Percentiles rank a stretch among this genome's conserved stretches.
Evolutionary conservation across 768 basidiomycete species (phyloP).

Genomic region (Melanogaster broomeanus): DNA sequence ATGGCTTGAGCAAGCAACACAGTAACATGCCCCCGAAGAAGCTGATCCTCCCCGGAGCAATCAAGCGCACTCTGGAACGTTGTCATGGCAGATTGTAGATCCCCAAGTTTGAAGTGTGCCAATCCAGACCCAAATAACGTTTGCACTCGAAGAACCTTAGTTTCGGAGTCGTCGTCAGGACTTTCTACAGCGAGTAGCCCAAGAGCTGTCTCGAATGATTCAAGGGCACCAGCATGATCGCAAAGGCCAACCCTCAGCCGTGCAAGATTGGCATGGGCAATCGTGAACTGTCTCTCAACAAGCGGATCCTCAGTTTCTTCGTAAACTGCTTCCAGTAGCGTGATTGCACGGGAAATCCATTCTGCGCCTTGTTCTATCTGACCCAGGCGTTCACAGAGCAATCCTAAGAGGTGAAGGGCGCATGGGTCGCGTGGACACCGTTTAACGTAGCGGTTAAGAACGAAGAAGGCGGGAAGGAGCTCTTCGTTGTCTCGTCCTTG

Average conservation of each 20-base stretch:
- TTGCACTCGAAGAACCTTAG: constrained; percentile 54
- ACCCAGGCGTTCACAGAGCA: constrained; percentile 84
- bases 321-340: constrained; percentile 81
- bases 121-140: constrained; percentile 73
- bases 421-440: constrained; percentile 67
- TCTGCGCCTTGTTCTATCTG: constrained; percentile 61
- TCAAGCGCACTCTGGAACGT: constrained; percentile 69
- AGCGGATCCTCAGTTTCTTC: constrained; percentile 82
- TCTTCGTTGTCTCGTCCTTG: constrained; percentile 37
- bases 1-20: constrained; percentile 84
- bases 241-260: constrained; percentile 66
- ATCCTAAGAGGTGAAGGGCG: constrained; percentile 80
- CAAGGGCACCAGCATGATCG: constrained; percentile 60
- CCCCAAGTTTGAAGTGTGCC: constrained; percentile 63
- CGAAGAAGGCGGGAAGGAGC: constrained; percentile 78
- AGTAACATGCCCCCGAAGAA: constrained; percentile 64
- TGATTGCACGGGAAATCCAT: constrained; percentile 61
- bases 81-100: constrained; percentile 62
- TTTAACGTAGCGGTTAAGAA: constrained; percentile 73
- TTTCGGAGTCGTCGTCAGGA: constrained; percentile 33
- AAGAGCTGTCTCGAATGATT: constrained; percentile 70
- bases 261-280: constrained; percentile 82
- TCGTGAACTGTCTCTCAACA: constrained; percentile 76
- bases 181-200: constrained; percentile 63
- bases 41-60: constrained; percentile 47